Evolutionary conservation across 1,284 basidiomycete genomes (phyloP).

Genomic region (Ceratobasidium sp.): DNA sequence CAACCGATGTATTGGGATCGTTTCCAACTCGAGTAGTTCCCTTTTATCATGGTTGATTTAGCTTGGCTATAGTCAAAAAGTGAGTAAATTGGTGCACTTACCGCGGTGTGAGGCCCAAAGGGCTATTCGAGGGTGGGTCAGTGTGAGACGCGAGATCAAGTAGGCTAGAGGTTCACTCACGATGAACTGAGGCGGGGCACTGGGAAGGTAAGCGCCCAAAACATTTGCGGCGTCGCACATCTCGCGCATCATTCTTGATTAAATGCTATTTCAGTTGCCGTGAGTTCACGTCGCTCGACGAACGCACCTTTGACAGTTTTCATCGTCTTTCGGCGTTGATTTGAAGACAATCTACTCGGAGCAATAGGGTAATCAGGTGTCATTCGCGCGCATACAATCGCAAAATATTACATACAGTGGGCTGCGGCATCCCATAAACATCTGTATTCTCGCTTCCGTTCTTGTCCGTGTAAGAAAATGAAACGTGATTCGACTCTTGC

Average conservation of each 20-base stretch:
- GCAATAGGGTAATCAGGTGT: too few species aligned
- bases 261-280: not conserved
- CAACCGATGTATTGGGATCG: slow-evolving; percentile 30
- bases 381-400: too few species aligned
- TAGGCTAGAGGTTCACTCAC: not conserved
- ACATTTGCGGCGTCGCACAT: slow-evolving; percentile 27
- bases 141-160: not conserved
- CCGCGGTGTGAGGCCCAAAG: not conserved
- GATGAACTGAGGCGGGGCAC: slow-evolving; percentile 17
- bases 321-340: not conserved
- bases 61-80: too few species aligned
- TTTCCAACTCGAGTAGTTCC: slow-evolving; percentile 29
- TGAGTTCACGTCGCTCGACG: not conserved
- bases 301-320: not conserved
- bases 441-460: slow-evolving; percentile 43
- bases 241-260: slow-evolving; percentile 43
- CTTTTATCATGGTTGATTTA: not conserved
- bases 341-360: too few species aligned
- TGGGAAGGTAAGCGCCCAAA: slow-evolving; percentile 30
- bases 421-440: slow-evolving; percentile 51
- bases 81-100: not conserved
- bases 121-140: not conserved
- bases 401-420: slow-evolving; percentile 42
- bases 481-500: slow-evolving; percentile 43
- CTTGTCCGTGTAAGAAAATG: slow-evolving; percentile 42